Percentiles rank a stretch among this genome's conserved stretches.
phyloP scores from a whole-genome alignment of 2,329 filamentous ascomycete species.

The Tolypocladium cylindrosporum region DNA sequence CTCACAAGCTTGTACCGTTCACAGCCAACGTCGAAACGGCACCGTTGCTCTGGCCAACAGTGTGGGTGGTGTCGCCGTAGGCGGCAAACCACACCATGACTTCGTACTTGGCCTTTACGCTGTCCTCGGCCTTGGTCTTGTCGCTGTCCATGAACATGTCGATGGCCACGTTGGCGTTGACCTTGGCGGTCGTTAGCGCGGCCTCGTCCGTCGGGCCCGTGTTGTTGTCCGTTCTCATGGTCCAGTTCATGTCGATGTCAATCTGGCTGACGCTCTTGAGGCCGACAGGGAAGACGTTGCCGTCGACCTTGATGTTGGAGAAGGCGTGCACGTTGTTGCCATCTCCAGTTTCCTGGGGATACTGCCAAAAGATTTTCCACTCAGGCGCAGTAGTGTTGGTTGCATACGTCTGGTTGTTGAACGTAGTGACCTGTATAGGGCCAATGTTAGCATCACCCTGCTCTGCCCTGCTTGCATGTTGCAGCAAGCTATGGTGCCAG shows the following conservation, averaged over 20 bases:
- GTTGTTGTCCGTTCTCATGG: slow-evolving; percentile 32
- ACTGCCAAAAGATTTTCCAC: slow-evolving; percentile 45
- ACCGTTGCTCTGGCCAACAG: slow-evolving; percentile 30
- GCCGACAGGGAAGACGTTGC: slow-evolving; percentile 29
- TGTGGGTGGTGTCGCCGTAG: slow-evolving; percentile 34
- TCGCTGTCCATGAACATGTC: slow-evolving; percentile 48
- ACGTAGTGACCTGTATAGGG: slow-evolving; percentile 30
- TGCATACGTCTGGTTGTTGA: slow-evolving; percentile 39
- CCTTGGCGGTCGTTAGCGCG: slow-evolving; percentile 19
- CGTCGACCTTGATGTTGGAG: slow-evolving; percentile 40
- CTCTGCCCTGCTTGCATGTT: neutral
- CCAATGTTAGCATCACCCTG: neutral
- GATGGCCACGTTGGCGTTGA: slow-evolving; percentile 47
- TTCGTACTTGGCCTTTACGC: slow-evolving; percentile 34
- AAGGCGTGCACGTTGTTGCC: slow-evolving; percentile 39
- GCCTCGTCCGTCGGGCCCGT: slow-evolving; percentile 21
- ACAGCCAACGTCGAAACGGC: slow-evolving; percentile 23
- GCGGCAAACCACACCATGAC: slow-evolving; percentile 48
- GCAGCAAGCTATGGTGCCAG: neutral
- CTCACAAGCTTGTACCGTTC: slow-evolving; percentile 32
- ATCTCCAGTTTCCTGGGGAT: slow-evolving; percentile 22
- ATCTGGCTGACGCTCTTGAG: slow-evolving; percentile 29
- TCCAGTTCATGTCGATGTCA: slow-evolving; percentile 37
- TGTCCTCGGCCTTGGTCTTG: slow-evolving; percentile 26
- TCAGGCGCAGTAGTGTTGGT: slow-evolving; percentile 34